Conservation (phyloP, 768 basidiomycete species). For the Phanerochaete sordida region DNA sequence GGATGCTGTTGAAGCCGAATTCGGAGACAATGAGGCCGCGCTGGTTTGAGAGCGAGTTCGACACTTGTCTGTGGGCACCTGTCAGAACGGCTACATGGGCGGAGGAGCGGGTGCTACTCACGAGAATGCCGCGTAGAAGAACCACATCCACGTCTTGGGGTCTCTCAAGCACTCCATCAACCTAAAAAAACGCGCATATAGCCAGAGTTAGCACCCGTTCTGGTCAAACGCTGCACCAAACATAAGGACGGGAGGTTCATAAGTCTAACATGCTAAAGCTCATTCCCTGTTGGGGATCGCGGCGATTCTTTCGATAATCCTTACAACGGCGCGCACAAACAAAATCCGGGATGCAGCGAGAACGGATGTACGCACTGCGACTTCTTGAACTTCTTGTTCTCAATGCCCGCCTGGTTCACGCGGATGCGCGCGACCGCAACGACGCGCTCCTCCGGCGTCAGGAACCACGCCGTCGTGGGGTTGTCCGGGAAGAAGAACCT, state of each 20-base stretch:
- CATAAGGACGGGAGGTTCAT: background rate
- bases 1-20: conserved; percentile 62
- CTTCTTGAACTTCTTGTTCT: conserved; percentile 76
- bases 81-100: background rate
- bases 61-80: conserved; percentile 46
- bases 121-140: conserved; percentile 50
- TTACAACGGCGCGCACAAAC: too few species aligned
- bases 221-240: background rate
- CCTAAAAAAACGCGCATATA: conserved; percentile 29
- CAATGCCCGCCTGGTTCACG: conserved; percentile 72
- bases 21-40: conserved; percentile 67
- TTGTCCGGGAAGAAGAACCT: conserved; percentile 75
- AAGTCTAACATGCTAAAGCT: background rate
- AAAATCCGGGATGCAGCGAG: background rate
- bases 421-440: conserved; percentile 72
- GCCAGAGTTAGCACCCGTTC: background rate
- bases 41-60: conserved; percentile 76
- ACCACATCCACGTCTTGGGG: conserved; percentile 74
- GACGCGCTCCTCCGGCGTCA: conserved; percentile 63
- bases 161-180: conserved; percentile 67
- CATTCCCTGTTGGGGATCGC: background rate
- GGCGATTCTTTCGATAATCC: background rate
- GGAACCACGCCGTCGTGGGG: conserved; percentile 68
- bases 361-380: conserved; percentile 52
- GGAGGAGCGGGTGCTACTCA: background rate